These are phyloP conservation scores for Aspergillus pseudonomiae DNA, from an alignment of 2,329 filamentous ascomycete species.

Conservation along the genomic window DNA sequence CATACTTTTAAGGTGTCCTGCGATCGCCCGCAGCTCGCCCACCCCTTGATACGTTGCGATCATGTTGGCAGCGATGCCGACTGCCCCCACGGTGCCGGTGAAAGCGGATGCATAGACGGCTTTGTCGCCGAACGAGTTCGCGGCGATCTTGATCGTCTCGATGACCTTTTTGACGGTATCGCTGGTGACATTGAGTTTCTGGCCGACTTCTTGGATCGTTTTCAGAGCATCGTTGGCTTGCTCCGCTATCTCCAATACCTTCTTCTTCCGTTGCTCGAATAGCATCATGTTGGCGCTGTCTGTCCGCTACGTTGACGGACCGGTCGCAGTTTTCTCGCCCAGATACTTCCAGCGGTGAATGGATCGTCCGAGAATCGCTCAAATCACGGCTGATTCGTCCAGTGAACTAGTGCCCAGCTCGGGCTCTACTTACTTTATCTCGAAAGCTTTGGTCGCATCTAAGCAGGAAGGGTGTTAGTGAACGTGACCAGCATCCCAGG, in stretches of 20 bases:
- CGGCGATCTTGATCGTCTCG: conserved; percentile 5
- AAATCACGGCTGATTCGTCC: neutral
- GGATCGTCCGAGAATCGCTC: neutral
- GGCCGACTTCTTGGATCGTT: neutral
- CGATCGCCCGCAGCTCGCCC: conserved; percentile 5
- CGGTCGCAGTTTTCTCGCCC: neutral
- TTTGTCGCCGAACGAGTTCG: conserved; percentile 7
- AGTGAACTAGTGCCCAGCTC: neutral
- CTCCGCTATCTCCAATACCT: neutral
- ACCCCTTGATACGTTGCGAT: conserved; percentile 6
- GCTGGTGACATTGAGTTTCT: neutral
- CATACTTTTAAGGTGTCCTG: conserved; percentile 7
- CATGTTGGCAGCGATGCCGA: neutral
- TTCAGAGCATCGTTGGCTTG: neutral
- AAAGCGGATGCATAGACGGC: conserved; percentile 4
- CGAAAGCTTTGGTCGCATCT: neutral
- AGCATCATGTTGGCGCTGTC: neutral
- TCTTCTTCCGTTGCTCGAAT: conserved; percentile 4
- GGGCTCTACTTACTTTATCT: neutral
- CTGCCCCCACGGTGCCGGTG: neutral
- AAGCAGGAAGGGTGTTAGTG: neutral
- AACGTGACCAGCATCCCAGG: neutral
- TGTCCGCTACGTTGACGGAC: neutral
- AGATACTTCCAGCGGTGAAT: neutral
- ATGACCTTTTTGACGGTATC: neutral